Evolutionary conservation across 2,329 filamentous ascomycete species (phyloP).

Genomic region (Tolypocladium tropicale): DNA sequence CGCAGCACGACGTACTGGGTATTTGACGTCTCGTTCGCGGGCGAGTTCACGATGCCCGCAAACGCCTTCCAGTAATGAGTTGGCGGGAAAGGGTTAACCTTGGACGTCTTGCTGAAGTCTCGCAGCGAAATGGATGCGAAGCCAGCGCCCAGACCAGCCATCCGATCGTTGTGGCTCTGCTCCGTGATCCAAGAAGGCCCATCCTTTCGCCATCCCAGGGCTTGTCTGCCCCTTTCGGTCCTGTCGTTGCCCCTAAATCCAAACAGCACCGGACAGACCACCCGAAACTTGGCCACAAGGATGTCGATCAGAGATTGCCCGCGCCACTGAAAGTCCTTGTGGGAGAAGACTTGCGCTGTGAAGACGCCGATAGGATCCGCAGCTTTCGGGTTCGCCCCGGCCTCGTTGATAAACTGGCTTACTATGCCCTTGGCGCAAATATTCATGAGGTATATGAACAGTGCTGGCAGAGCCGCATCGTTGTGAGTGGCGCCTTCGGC

Average conservation of each 20-base stretch:
- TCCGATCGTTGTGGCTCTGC: conserved; percentile 68
- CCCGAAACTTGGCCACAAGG: conserved; percentile 73
- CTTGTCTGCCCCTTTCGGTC: conserved; percentile 53
- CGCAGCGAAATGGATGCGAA: conserved; percentile 76
- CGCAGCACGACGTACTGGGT: conserved; percentile 64
- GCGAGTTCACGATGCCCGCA: conserved; percentile 66
- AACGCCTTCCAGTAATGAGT: conserved; percentile 75
- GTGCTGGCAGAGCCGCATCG: conserved; percentile 45
- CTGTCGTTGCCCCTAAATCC: conserved; percentile 69
- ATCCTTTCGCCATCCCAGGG: conserved; percentile 65
- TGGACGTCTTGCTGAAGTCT: conserved; percentile 63
- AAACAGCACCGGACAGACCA: conserved; percentile 75
- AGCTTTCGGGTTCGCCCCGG: conserved; percentile 49
- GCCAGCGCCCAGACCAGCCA: conserved; percentile 74
- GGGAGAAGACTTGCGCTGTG: conserved; percentile 63
- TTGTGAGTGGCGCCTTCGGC: conserved; percentile 41
- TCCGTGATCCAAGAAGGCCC: conserved; percentile 51
- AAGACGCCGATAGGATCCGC: conserved; percentile 76
- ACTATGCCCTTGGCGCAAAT: conserved; percentile 66
- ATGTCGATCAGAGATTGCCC: conserved; percentile 67
- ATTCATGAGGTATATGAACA: conserved; percentile 68
- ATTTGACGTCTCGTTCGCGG: conserved; percentile 54
- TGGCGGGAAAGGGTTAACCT: conserved; percentile 66
- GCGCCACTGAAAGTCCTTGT: conserved; percentile 55
- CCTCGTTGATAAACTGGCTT: conserved; percentile 59